Evolutionary conservation across 495 filamentous ascomycete species (phyloP).

Genomic region (Hypoxylon cercidicola): DNA sequence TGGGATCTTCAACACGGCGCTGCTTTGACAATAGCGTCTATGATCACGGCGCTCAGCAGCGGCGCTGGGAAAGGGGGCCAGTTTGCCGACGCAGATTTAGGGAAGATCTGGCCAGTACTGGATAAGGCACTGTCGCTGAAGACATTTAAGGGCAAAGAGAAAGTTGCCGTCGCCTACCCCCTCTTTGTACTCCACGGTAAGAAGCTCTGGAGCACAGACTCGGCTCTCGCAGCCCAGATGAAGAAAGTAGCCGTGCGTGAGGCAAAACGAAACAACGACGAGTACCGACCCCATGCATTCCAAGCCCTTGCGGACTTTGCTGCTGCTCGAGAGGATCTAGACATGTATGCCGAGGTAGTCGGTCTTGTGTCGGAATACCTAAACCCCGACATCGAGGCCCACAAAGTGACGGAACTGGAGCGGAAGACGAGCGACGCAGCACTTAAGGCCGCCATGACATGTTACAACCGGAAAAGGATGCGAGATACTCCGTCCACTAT

Average conservation of each 20-base stretch:
- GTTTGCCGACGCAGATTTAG: conserved; percentile 64
- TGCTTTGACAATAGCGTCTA: conserved; percentile 79
- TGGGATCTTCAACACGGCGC: conserved; percentile 93
- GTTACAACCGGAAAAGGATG: conserved; percentile 55
- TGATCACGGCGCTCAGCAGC: conserved; percentile 68
- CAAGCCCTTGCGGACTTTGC: conserved; percentile 76
- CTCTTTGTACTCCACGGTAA: conserved; percentile 73
- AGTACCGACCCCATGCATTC: conserved; percentile 81
- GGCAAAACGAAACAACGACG: conserved; percentile 86
- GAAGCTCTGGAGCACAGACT: conserved; percentile 65
- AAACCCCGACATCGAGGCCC: conserved; percentile 48
- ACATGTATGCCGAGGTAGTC: conserved; percentile 74
- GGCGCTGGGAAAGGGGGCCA: conserved; percentile 56
- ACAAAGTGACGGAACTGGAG: conserved; percentile 48
- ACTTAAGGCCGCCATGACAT: conserved; percentile 52
- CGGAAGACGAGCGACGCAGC: conserved; percentile 52
- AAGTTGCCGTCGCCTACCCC: conserved; percentile 84
- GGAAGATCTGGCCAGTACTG: conserved; percentile 80
- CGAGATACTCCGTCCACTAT: conserved; percentile 42
- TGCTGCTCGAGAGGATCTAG: conserved; percentile 68
- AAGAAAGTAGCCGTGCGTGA: conserved; percentile 80
- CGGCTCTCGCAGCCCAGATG: conserved; percentile 54
- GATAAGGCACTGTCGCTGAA: conserved; percentile 84
- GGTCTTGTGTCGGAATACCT: conserved; percentile 69
- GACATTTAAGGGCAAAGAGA: conserved; percentile 94